Evolutionary conservation across 495 filamentous ascomycete species (phyloP), one percentile per base, ranked within the genome.

Genomic region (Hypoxylon trugodes): DNA sequence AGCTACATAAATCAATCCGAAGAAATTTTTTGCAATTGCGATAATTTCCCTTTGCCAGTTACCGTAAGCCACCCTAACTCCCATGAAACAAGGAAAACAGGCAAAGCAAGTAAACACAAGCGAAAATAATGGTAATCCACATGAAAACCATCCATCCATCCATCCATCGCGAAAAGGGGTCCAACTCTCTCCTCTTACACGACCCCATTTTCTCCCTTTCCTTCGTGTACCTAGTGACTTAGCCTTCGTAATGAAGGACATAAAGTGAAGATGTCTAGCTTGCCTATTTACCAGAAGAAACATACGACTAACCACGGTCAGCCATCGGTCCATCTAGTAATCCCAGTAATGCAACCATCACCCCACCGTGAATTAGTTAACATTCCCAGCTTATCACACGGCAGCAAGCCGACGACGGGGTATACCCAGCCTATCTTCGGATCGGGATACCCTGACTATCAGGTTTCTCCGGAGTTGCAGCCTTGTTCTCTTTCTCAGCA

Each of bases 361-460:
- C n/a, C n/a, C n/a, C n/a, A n/a, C n/a, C n/a, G n/a, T n/a, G n/a
- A n/a, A n/a, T n/a, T n/a, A n/a, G n/a, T n/a, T n/a, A n/a, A n/a
- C n/a, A n/a, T n/a, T n/a, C n/a, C n/a, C 15, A 10, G 18, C 35
- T 41, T 24, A 22, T 22, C 16, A 8, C 28, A n/a, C n/a, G n/a
- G n/a, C n/a, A n/a, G n/a, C n/a, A n/a, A n/a, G n/a, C n/a, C n/a
- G n/a, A n/a, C n/a, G n/a, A n/a, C n/a, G n/a, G n/a, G n/a, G n/a
- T n/a, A n/a, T n/a, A n/a, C n/a, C n/a, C n/a, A n/a, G n/a, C 60
- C 59, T 76, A 80, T 74, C 81, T 81, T 53, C 85, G 78, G 64
- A 91, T 89, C 33, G 90, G 89, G 45, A 92, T 82, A 18, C 81
- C 85, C 71, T 87, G 82, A 1, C 48, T 42, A 13, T 58, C 60